phyloP scores from a whole-genome alignment of 1,139 yeast genomes.

The Hyphopichia khmerensis region DNA sequence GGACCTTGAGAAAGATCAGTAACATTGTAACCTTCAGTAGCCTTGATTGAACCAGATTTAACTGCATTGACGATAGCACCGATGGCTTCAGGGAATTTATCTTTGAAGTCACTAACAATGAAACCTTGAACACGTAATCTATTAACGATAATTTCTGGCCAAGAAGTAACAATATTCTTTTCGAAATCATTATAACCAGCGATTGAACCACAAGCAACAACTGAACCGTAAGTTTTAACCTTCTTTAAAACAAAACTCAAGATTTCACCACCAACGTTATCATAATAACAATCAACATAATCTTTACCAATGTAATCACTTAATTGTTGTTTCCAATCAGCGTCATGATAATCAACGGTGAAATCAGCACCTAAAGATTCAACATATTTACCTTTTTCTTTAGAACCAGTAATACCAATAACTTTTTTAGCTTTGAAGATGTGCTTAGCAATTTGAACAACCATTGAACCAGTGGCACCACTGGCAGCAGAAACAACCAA shows the following conservation, averaged over 20 bases:
- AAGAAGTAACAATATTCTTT: constrained; percentile 32
- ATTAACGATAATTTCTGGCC: constrained; percentile 45
- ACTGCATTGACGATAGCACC: constrained; percentile 30
- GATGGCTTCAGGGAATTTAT: constrained; percentile 36
- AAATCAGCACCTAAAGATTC: constrained; percentile 56
- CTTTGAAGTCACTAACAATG: constrained; percentile 37
- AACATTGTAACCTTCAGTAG: constrained; percentile 21
- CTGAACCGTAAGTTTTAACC: constrained; percentile 40
- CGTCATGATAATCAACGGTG: constrained; percentile 54
- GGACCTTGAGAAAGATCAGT: constrained; percentile 24
- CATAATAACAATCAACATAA: constrained; percentile 49
- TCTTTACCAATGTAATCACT: constrained; percentile 44
- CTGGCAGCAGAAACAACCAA: constrained; percentile 66
- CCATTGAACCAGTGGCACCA: constrained; percentile 67
- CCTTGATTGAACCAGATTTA: constrained; percentile 40
- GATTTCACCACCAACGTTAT: constrained; percentile 65
- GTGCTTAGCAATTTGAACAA: constrained; percentile 57
- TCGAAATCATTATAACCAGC: constrained; percentile 52
- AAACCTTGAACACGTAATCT: constrained; percentile 52
- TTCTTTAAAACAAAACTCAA: constrained; percentile 46
- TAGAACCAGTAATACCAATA: constrained; percentile 65
- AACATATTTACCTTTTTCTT: constrained; percentile 54
- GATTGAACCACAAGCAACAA: constrained; percentile 64
- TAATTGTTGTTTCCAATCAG: constrained; percentile 43
- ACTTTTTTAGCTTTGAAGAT: constrained; percentile 55